These are phyloP conservation scores for Podospora pseudopauciseta DNA, from an alignment of 495 filamentous ascomycete species.

Conservation along the genomic window DNA sequence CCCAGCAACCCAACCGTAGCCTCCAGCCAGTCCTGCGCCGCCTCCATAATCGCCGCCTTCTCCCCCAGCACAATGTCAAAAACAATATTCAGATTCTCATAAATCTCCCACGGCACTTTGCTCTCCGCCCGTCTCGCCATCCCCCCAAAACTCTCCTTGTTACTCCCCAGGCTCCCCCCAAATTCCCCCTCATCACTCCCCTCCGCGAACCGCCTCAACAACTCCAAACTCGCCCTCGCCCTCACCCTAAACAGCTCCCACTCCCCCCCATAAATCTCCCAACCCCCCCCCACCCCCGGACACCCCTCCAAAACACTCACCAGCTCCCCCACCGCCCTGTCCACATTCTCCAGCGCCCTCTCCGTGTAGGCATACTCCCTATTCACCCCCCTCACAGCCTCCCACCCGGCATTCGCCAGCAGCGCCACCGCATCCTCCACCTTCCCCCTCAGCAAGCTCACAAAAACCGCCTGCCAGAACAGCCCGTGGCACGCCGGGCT, in stretches of 20 bases:
- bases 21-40: slow-evolving; percentile 81
- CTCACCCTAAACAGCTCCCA: slow-evolving; percentile 76
- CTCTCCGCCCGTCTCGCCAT: slow-evolving; percentile 73
- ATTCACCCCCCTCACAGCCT: slow-evolving; percentile 61
- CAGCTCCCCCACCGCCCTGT: slow-evolving; percentile 61
- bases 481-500: slow-evolving; percentile 66
- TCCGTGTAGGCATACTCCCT: slow-evolving; percentile 59
- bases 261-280: slow-evolving; percentile 70
- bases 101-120: slow-evolving; percentile 80
- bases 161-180: slow-evolving; percentile 34
- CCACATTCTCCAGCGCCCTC: slow-evolving; percentile 67
- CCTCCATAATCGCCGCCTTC: slow-evolving; percentile 61
- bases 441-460: slow-evolving; percentile 64
- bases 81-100: slow-evolving; percentile 68
- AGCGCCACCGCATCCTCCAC: slow-evolving; percentile 59
- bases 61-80: slow-evolving; percentile 75
- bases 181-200: slow-evolving; percentile 50
- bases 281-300: slow-evolving; percentile 63
- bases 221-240: slow-evolving; percentile 58
- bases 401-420: slow-evolving; percentile 70
- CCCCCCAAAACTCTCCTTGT: slow-evolving; percentile 42
- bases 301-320: slow-evolving; percentile 64
- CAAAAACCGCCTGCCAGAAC: slow-evolving; percentile 77
- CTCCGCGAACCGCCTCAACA: slow-evolving; percentile 71
- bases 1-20: slow-evolving; percentile 72